A percentile compares a stretch with the other conserved stretches of the same genome.
phyloP scores from a whole-genome alignment of 768 basidiomycete genomes.

The Obba rivulosa region DNA sequence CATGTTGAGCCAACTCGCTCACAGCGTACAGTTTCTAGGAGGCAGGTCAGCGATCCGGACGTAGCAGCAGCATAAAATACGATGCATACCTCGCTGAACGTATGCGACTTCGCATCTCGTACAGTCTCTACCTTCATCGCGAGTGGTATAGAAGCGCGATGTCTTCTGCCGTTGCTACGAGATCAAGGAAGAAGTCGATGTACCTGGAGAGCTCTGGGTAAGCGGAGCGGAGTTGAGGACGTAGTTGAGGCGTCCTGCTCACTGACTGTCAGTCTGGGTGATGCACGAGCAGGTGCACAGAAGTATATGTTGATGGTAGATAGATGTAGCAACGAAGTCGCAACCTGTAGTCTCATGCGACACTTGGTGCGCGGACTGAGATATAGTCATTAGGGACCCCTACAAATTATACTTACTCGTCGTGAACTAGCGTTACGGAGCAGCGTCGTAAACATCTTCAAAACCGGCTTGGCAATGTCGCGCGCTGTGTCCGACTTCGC shows the following conservation, averaged over 20 bases:
- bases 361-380: constrained; percentile 58
- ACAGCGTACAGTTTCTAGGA: constrained; percentile 79
- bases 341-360: constrained; percentile 80
- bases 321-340: constrained; percentile 75
- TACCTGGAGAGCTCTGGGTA: constrained; percentile 50
- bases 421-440: constrained; percentile 53
- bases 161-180: constrained; percentile 74
- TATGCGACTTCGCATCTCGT: constrained; percentile 65
- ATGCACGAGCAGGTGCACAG: constrained; percentile 80
- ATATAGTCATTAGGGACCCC: neutral
- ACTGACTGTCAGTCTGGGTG: constrained; percentile 99
- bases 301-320: constrained; percentile 55
- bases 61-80: neutral
- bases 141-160: constrained; percentile 78
- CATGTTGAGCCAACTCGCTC: constrained; percentile 84
- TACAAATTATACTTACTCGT: constrained; percentile 47
- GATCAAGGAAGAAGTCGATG: constrained; percentile 81
- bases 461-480: constrained; percentile 66
- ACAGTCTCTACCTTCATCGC: constrained; percentile 84
- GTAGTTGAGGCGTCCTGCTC: too few species aligned
- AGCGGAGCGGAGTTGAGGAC: too few species aligned
- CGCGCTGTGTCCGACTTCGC: constrained; percentile 50
- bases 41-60: too few species aligned
- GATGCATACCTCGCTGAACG: constrained; percentile 58
- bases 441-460: constrained; percentile 72